A percentile compares a stretch with the other conserved stretches of the same genome.
Evolutionary conservation across 768 basidiomycete genomes (phyloP).

Genomic region (Rhodotorula graminis): DNA sequence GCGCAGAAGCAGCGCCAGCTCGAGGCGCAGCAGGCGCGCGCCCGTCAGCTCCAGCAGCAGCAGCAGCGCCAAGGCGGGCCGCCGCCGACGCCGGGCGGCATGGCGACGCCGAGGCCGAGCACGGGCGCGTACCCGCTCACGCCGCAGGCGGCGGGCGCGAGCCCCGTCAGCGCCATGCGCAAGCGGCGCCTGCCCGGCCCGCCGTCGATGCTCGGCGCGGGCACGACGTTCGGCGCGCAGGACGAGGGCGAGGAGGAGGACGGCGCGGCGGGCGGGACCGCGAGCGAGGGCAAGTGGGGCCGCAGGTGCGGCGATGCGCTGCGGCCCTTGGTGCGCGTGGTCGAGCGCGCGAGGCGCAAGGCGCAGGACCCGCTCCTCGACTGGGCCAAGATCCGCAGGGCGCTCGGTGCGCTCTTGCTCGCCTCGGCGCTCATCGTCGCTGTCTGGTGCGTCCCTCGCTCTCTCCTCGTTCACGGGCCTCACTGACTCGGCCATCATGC

Average conservation of each 20-base stretch:
- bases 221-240: neutral
- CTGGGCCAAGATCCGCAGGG: slow-evolving; percentile 23
- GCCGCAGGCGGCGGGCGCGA: neutral
- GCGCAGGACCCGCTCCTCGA: slow-evolving; percentile 31
- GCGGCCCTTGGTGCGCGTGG: slow-evolving; percentile 2
- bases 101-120: slow-evolving; percentile 5
- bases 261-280: neutral
- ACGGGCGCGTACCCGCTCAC: slow-evolving; percentile 24
- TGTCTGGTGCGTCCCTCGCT: neutral
- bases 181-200: slow-evolving; percentile 11
- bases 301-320: slow-evolving; percentile 9
- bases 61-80: slow-evolving; percentile 47
- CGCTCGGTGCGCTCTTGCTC: neutral
- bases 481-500: neutral
- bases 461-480: neutral
- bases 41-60: slow-evolving; percentile 46
- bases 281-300: neutral
- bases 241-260: neutral
- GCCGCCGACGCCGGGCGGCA: neutral
- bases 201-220: slow-evolving; percentile 28
- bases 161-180: slow-evolving; percentile 11
- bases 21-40: slow-evolving; percentile 43
- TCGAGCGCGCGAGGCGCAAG: neutral
- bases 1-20: slow-evolving; percentile 43
- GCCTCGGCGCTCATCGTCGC: slow-evolving; percentile 11